phyloP scores from a whole-genome alignment of 805 yeast genomes.

The Starmera amethionina region DNA sequence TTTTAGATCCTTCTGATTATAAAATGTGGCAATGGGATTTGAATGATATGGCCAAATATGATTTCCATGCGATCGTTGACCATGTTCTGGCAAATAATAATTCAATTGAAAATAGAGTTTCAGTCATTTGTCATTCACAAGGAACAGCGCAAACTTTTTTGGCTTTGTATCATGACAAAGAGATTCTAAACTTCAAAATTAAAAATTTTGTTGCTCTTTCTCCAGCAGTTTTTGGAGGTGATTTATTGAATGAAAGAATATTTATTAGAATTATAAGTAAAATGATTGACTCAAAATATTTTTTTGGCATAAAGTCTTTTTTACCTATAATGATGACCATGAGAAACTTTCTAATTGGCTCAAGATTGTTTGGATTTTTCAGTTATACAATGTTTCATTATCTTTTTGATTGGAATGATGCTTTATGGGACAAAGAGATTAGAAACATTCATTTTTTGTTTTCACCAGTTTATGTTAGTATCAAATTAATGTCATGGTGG shows the following conservation, averaged over 20 bases:
- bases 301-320: slow-evolving; percentile 74
- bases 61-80: slow-evolving; percentile 64
- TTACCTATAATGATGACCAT: slow-evolving; percentile 62
- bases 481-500: slow-evolving; percentile 92
- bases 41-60: slow-evolving; percentile 69
- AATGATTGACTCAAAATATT: slow-evolving; percentile 34
- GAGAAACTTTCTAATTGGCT: slow-evolving; percentile 39
- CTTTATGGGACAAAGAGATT: slow-evolving; percentile 58
- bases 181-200: slow-evolving; percentile 37
- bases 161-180: slow-evolving; percentile 43
- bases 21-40: slow-evolving; percentile 93
- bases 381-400: slow-evolving; percentile 82
- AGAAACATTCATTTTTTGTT: slow-evolving; percentile 72
- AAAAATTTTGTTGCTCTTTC: slow-evolving; percentile 70
- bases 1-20: slow-evolving; percentile 30
- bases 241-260: slow-evolving; percentile 48
- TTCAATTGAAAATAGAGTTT: slow-evolving; percentile 31
- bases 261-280: slow-evolving; percentile 56
- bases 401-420: slow-evolving; percentile 80
- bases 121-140: slow-evolving; percentile 80
- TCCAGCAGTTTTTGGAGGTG: slow-evolving; percentile 89
- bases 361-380: slow-evolving; percentile 46
- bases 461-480: slow-evolving; percentile 76
- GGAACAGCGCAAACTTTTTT: slow-evolving; percentile 84
- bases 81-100: slow-evolving; percentile 36